phyloP scores from a whole-genome alignment of 257 asterid genomes.

The Solanum chiquidenum region DNA sequence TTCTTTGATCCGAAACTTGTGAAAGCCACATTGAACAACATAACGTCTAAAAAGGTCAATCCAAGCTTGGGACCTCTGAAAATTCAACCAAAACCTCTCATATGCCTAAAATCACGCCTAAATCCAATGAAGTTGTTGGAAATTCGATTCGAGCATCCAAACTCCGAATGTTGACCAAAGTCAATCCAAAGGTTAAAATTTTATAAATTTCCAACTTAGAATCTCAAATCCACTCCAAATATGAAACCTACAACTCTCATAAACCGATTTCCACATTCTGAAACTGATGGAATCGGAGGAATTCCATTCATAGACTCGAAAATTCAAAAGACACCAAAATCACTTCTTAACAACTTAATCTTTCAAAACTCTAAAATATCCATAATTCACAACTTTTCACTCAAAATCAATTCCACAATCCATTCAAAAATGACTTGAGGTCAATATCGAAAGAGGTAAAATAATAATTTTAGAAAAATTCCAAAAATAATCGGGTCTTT shows the following conservation, averaged over 20 bases:
- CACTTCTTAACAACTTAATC: too few relatives aligned
- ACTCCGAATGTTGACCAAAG: not conserved
- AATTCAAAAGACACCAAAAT: not conserved
- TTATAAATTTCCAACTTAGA: not conserved
- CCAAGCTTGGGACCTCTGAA: not conserved
- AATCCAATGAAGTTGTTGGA: not conserved
- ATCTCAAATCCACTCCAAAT: not conserved
- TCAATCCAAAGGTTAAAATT: not conserved
- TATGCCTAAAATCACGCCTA: not conserved
- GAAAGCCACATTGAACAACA: not conserved
- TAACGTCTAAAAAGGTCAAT: not conserved
- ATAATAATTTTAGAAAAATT: too few relatives aligned
- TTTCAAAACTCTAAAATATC: not conserved
- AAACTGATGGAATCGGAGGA: not conserved
- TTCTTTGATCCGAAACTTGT: not conserved
- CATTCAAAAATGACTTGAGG: not conserved
- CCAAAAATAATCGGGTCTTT: not conserved
- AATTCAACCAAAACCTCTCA: not conserved
- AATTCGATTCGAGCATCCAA: not conserved
- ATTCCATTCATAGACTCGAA: not conserved
- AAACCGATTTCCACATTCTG: fast-evolving
- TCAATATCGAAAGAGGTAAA: not conserved
- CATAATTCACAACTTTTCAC: not conserved
- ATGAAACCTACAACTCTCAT: not conserved
- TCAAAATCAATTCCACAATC: not conserved